Evolutionary conservation across 805 yeast genomes (phyloP).

Genomic region (Sugiyamaella floridensis): DNA sequence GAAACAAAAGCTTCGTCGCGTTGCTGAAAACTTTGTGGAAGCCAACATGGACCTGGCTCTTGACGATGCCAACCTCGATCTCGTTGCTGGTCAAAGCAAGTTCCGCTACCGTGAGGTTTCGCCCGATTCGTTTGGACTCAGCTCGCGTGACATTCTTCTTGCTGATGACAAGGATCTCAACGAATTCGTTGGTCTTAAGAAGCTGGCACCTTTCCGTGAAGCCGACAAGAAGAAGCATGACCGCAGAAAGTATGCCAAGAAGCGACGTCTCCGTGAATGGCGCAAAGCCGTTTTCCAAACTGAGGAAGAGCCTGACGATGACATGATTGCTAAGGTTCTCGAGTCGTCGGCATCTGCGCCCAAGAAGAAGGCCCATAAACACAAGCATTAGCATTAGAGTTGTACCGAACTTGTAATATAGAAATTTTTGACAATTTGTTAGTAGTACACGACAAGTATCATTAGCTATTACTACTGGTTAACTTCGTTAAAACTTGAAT

Average conservation of each 20-base stretch:
- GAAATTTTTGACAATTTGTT: too few species aligned
- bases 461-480: too few species aligned
- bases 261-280: slow-evolving; percentile 82
- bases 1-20: slow-evolving; percentile 51
- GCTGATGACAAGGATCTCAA: slow-evolving; percentile 87
- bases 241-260: slow-evolving; percentile 75
- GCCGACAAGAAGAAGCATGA: slow-evolving; percentile 67
- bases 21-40: slow-evolving; percentile 75
- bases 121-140: slow-evolving; percentile 85
- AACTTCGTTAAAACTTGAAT: neutral
- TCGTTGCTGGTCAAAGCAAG: slow-evolving; percentile 38
- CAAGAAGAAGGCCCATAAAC: slow-evolving; percentile 8
- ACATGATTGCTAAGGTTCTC: slow-evolving; percentile 13
- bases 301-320: slow-evolving; percentile 38
- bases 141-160: slow-evolving; percentile 75
- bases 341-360: slow-evolving; percentile 2
- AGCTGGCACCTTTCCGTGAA: slow-evolving; percentile 87
- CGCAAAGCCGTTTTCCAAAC: slow-evolving; percentile 69
- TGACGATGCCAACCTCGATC: slow-evolving; percentile 20
- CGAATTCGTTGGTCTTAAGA: slow-evolving; percentile 79
- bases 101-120: slow-evolving; percentile 92
- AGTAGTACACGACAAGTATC: too few species aligned
- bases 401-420: too few species aligned
- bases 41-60: slow-evolving; percentile 56
- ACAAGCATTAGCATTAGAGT: neutral